phyloP scores from a whole-genome alignment of 352 stramenopile species.

The Phytophthora tubulina region DNA sequence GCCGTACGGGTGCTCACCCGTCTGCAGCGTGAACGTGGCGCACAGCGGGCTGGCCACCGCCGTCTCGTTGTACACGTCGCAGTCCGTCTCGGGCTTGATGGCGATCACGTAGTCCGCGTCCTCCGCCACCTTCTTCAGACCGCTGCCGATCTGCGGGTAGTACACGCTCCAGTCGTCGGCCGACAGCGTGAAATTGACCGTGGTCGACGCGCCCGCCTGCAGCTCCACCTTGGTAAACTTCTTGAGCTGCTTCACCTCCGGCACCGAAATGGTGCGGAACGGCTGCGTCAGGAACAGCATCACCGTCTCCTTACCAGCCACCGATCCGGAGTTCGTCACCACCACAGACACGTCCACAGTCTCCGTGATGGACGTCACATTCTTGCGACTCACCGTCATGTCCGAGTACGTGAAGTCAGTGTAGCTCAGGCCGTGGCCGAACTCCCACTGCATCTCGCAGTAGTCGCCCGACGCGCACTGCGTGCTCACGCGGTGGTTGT shows the following conservation, averaged over 20 bases:
- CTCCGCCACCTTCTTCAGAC: constrained; percentile 69
- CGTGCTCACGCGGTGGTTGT: constrained; percentile 72
- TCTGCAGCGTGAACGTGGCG: constrained; percentile 39
- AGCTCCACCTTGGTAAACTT: constrained; percentile 81
- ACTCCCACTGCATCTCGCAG: constrained; percentile 72
- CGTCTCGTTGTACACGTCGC: constrained; percentile 64
- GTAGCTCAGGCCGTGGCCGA: constrained; percentile 74
- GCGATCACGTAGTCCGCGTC: constrained; percentile 70
- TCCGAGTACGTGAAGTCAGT: constrained; percentile 66
- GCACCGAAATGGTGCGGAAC: constrained; percentile 63
- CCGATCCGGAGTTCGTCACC: constrained; percentile 70
- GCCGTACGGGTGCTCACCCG: constrained; percentile 38
- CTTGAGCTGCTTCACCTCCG: constrained; percentile 84
- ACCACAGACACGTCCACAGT: constrained; percentile 61
- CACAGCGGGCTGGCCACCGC: constrained; percentile 40
- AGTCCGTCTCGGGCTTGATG: constrained; percentile 76
- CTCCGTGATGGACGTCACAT: constrained; percentile 40
- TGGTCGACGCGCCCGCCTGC: constrained; percentile 42
- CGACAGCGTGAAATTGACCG: constrained; percentile 53
- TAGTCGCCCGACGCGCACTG: constrained; percentile 50
- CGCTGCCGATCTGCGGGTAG: constrained; percentile 60
- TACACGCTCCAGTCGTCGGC: constrained; percentile 68
- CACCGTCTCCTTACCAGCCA: constrained; percentile 72
- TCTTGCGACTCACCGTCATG: constrained; percentile 46
- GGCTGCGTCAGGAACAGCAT: constrained; percentile 82